These are phyloP conservation scores for Canna indica DNA, from an alignment of 176 grass and related monocot species.

Conservation along the genomic window DNA sequence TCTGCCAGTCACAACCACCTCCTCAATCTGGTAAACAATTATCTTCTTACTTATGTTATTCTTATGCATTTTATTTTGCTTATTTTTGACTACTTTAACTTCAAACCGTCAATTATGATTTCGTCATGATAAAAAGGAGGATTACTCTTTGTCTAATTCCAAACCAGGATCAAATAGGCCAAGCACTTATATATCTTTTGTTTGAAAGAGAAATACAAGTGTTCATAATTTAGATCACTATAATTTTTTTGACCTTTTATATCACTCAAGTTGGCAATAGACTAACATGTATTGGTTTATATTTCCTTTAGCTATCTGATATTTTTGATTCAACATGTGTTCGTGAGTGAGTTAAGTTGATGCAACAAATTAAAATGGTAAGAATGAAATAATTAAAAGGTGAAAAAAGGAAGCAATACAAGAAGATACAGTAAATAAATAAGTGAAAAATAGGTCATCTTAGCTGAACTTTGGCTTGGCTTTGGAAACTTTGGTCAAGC, in stretches of 20 bases:
- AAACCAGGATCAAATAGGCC: not conserved
- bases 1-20: conserved; percentile 26
- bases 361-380: not conserved
- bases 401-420: not conserved
- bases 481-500: too few species aligned
- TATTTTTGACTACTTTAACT: not conserved
- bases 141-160: too few species aligned
- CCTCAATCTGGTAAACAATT: conserved; percentile 44
- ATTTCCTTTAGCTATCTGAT: not conserved
- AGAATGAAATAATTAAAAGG: not conserved
- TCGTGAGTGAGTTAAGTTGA: not conserved
- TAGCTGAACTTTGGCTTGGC: too few species aligned
- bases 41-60: not conserved
- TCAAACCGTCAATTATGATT: too few species aligned
- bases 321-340: not conserved
- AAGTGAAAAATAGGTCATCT: not conserved
- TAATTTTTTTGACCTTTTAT: not conserved
- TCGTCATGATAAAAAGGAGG: too few species aligned
- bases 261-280: too few species aligned
- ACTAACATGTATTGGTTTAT: not conserved
- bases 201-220: too few species aligned
- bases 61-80: too few species aligned
- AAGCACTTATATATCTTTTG: not conserved
- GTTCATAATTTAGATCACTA: too few species aligned
- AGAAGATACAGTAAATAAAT: not conserved